Evolutionary conservation across 2,329 filamentous ascomycete species (phyloP).

Genomic region (Clonostachys byssicola): DNA sequence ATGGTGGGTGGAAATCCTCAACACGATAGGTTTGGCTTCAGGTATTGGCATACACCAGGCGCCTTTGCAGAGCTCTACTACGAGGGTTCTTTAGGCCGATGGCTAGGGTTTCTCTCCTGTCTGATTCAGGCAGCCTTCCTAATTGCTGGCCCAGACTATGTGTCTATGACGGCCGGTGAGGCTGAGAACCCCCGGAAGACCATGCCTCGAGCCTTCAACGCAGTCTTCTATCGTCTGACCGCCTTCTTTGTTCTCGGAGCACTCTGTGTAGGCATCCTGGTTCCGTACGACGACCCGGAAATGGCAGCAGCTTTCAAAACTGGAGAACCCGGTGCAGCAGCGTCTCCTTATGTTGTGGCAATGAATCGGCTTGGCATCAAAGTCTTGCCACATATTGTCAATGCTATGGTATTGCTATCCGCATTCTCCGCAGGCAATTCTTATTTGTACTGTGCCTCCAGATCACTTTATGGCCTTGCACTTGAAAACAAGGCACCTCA

Average conservation of each 20-base stretch:
- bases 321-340: slow-evolving; percentile 31
- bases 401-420: slow-evolving; percentile 42
- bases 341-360: slow-evolving; percentile 54
- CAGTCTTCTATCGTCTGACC: slow-evolving; percentile 17
- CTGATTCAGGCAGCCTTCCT: slow-evolving; percentile 38
- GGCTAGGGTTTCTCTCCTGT: slow-evolving; percentile 62
- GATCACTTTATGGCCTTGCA: slow-evolving; percentile 46
- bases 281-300: slow-evolving; percentile 18
- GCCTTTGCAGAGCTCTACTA: slow-evolving; percentile 65
- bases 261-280: slow-evolving; percentile 22
- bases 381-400: slow-evolving; percentile 53
- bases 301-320: slow-evolving; percentile 35
- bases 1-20: slow-evolving; percentile 81
- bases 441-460: slow-evolving; percentile 46
- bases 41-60: slow-evolving; percentile 62
- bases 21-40: slow-evolving; percentile 68
- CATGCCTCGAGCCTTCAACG: slow-evolving; percentile 38
- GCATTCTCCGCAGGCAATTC: slow-evolving; percentile 44
- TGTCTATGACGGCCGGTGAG: slow-evolving; percentile 61
- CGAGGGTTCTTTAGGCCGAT: slow-evolving; percentile 59
- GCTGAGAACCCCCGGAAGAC: slow-evolving; percentile 43
- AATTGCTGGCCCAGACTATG: slow-evolving; percentile 58
- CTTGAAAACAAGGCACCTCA: slow-evolving; percentile 42
- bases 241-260: slow-evolving; percentile 23
- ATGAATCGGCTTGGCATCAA: slow-evolving; percentile 48